Base-by-base conservation (phyloP, 495 filamentous ascomycete genomes). In the Penicillium robsamsonii region DNA sequence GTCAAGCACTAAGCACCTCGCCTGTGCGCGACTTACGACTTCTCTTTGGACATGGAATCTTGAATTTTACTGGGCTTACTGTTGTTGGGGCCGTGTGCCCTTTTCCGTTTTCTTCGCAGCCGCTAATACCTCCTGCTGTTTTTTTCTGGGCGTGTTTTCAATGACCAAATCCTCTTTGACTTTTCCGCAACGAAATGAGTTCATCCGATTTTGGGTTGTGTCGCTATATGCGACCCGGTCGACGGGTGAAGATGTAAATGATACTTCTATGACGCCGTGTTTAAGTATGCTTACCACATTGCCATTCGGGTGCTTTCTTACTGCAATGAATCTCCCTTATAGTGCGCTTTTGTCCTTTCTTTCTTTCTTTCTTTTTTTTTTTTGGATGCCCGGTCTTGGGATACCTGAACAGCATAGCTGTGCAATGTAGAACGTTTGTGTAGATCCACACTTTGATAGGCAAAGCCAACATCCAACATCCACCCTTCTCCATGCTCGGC, bases 241-340 rank as follows among this genome's bases (percentile, higher is more conserved):
- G 60, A 70, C 61, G 63, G 56, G 66, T 61, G 68, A 71, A 74
- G 68, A 75, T 77, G 75, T 76, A 77, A 72, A 76, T 76, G 75
- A 77, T 75, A 72, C 66, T 73, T 64, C 63, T 61, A 63, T 67
- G 65, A 70, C 71, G 67, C 50, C 62, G 66, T 73, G 68, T 72
- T 74, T 63, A 54, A 71, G 58, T 72, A 69, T 66, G 63, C 31
- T 69, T 65, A 61, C 53, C 57, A 60, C 57, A 60, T 45, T 45
- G 53, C 46, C 15, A 55, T 55, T 61, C 54, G 20, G 30, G 17
- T 57, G 48, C 31, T 59, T 62, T 60, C 59, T 61, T 11, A 25
- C 29, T 46, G 41, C 43, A 54, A 54, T 54, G 42, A 46, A 54
- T 57, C 50, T 56, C 52, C 50, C 46, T 61, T 50, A 35, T 40